Base-by-base conservation (phyloP, 202 grass and related monocot species). In the Eragrostis tef region DNA sequence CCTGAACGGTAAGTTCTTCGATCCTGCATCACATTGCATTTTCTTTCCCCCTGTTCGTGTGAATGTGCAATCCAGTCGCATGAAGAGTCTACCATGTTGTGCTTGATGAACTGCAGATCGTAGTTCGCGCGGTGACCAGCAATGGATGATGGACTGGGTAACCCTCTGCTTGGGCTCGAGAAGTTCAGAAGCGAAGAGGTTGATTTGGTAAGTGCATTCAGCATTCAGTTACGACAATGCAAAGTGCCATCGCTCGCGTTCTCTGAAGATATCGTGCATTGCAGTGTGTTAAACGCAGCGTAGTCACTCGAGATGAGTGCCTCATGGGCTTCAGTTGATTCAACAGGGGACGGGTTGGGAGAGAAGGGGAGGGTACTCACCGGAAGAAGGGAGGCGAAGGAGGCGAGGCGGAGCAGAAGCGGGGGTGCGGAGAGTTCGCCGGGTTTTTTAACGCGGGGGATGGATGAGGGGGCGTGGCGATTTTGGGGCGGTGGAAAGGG, bases 61-160 rank as follows among this genome's bases (percentile, higher is more conserved):
- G 2, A 62, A 61, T 15, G 14, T 20, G 51, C 4, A 67, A 20
- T 0, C 24, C 44, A 25, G 45, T 41, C 65, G 6, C 59, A 54
- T n/a, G 0, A 65, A 7, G 47, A 47, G 7, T 45, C 34, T 20
- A 20, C 12, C 42, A 39, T 66, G 60, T 11, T 25, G 14, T 61
- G n/a, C 25, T 31, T 68, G 19, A 57, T 43, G 21, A 47, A 16
- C 15, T 13, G 67, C 19, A 44, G 70, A 6, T 24, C 48, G 52
- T 58, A 10, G n/a, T 19, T 67, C 64, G 4, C 11, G 0, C 6
- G 27, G 8, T 64, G 65, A 67, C 43, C 21, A 75, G 49, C n/a
- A 44, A 93, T 93, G 93, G 88, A 87, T 65, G 88, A 91, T 70
- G 90, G 87, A 56, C 73, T 87, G 39, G 74, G 81, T 1, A 83